Base-by-base conservation (phyloP, 108 stramenopile species). In the Skeletonema potamos region DNA sequence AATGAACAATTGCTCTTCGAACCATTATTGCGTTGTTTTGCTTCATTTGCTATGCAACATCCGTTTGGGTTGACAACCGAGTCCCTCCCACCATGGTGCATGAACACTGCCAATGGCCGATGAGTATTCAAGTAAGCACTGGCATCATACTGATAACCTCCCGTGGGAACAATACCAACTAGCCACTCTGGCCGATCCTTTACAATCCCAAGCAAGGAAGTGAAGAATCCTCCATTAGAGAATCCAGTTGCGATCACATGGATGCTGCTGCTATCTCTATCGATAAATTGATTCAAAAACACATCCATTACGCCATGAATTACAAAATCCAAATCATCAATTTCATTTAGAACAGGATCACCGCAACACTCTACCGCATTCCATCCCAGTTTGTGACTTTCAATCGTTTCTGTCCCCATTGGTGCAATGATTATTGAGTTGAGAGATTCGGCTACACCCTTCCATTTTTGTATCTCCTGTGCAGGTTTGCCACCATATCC, bases 141-240 rank as follows among this genome's bases (percentile, higher is more conserved):
- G 37, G 66, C 29, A 36, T 59, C 64, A 56, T 78, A 78, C 36
- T 78, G 77, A 70, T 78, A 78, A 24, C 77, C 77, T 46, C 77
- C 69, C 46, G 63, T 78, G 17, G 77, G 77, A 2, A 78, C 70
- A 60, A 78, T 71, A 27, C 77, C 77, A 6, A 78, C 77, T 28
- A 78, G 70, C 64, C 66, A 68, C 4, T 43, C 22, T 7, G 64
- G 58, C 44, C 70, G 69, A 43, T 37, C 33, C n/a, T 54, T 11
- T 24, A 39, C 10, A 26, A 78, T 63, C 5, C 77, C 77, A 26
- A 78, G 24, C 26, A 78, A 60, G 9, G 77, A 78, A 51, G 77
- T 55, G 6, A 78, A 30, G 64, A 78, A 78, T 3, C 77, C 77
- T 65, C 77, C 77, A 46, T 78, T 78, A 3, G 77, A 78, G 54